phyloP scores from a whole-genome alignment of 768 basidiomycete species.

The Auriscalpium orientale region DNA sequence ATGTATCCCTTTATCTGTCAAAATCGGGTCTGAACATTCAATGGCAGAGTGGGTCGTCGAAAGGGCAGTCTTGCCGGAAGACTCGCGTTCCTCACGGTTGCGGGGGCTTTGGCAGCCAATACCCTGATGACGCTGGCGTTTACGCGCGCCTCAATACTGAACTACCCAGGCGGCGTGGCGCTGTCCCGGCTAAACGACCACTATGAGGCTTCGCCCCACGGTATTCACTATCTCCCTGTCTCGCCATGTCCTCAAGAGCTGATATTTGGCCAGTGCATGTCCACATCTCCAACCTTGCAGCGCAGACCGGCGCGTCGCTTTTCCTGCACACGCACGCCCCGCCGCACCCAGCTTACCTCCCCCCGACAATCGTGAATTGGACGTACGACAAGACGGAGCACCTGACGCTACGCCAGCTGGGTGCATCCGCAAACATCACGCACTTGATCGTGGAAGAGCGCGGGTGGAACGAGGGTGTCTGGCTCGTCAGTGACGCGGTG shows the following conservation, averaged over 20 bases:
- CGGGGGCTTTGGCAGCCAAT: constrained; percentile 49
- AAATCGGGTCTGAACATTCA: background rate
- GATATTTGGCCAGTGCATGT: constrained; percentile 41
- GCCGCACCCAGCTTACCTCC: constrained; percentile 34
- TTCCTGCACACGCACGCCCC: constrained; percentile 67
- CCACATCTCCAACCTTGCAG: constrained; percentile 78
- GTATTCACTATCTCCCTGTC: constrained; percentile 17
- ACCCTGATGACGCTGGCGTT: constrained; percentile 42
- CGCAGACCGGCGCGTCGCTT: constrained; percentile 85
- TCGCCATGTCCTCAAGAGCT: background rate
- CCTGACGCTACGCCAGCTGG: constrained; percentile 35
- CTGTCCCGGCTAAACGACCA: constrained; percentile 52
- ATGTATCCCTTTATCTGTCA: constrained; percentile 21
- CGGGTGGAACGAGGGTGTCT: constrained; percentile 23
- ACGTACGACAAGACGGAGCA: constrained; percentile 80
- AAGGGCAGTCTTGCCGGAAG: constrained; percentile 42
- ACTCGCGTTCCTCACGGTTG: constrained; percentile 37
- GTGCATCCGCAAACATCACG: constrained; percentile 37
- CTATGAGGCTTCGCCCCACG: constrained; percentile 27
- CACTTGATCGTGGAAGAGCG: constrained; percentile 53
- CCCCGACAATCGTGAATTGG: constrained; percentile 33
- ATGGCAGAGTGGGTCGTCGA: constrained; percentile 35
- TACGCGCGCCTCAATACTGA: constrained; percentile 52
- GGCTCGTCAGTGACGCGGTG: constrained; percentile 39
- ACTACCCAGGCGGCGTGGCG: constrained; percentile 88